Evolutionary conservation across 2,329 filamentous ascomycete species (phyloP).

Genomic region (Fusarium pininemorale): DNA sequence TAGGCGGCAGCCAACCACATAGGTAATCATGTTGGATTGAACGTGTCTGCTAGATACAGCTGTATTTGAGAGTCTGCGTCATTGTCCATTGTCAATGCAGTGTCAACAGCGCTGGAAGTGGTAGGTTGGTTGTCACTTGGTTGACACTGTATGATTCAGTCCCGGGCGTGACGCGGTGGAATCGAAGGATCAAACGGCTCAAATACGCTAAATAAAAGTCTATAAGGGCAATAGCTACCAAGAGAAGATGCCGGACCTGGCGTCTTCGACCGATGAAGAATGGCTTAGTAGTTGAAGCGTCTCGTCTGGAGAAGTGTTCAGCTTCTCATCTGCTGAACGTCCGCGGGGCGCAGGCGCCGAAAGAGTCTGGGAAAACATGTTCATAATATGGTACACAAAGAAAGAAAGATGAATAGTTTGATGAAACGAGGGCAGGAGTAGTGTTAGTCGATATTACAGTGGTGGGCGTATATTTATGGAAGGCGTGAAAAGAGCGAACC

Average conservation of each 20-base stretch:
- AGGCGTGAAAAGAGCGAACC: no score
- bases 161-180: no score
- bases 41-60: neutral
- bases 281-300: neutral
- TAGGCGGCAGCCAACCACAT: no score
- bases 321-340: neutral
- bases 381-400: no score
- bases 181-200: neutral
- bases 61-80: neutral
- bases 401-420: no score
- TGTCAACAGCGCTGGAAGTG: neutral
- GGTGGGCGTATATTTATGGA: no score
- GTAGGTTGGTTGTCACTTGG: neutral
- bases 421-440: no score
- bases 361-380: no score
- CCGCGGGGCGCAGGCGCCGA: no score
- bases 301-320: neutral
- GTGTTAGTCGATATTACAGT: no score
- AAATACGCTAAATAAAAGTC: neutral
- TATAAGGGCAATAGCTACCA: rapidly evolving
- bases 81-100: neutral
- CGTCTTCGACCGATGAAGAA: neutral
- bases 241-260: neutral
- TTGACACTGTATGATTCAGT: no score
- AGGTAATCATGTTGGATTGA: no score